Conservation (phyloP, 228 moss, liverwort and hornwort species). For the Sphagnum fallax region DNA sequence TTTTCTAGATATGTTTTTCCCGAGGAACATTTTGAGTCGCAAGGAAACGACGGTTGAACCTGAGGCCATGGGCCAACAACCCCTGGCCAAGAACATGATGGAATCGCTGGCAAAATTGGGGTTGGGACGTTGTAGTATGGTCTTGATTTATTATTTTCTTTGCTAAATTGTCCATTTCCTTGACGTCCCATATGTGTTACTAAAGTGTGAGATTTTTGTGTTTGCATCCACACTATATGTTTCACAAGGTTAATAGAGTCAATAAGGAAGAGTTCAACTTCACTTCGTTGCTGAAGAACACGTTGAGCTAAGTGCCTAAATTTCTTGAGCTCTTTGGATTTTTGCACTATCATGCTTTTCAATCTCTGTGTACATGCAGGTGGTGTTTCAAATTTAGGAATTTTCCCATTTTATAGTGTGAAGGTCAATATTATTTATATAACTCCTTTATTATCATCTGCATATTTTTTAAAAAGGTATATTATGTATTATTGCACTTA, state of each 20-base stretch:
- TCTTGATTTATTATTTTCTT: constrained; percentile 13
- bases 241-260: constrained; percentile 64
- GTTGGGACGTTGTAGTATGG: constrained; percentile 3
- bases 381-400: not conserved
- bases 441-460: too few species aligned
- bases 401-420: too few species aligned
- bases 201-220: constrained; percentile 11
- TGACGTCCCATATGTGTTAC: not conserved
- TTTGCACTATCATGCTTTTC: constrained; percentile 32
- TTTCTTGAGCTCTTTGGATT: constrained; percentile 56
- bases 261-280: constrained; percentile 70
- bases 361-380: constrained; percentile 20
- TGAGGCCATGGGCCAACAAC: constrained; percentile 18
- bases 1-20: constrained; percentile 2
- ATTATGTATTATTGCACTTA: too few species aligned
- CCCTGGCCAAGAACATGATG: constrained; percentile 42
- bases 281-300: constrained; percentile 53
- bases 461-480: constrained; percentile 5
- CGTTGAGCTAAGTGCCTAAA: constrained; percentile 45
- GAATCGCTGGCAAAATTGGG: constrained; percentile 26
- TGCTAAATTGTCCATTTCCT: constrained; percentile 6
- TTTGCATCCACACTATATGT: constrained; percentile 24
- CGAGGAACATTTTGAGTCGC: constrained; percentile 7
- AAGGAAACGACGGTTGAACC: constrained; percentile 5
- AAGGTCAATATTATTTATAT: too few species aligned